Evolutionary conservation across 2,329 filamentous ascomycete genomes (phyloP), one percentile per base, ranked within the genome.

Genomic region (Sclerotinia trifoliorum): DNA sequence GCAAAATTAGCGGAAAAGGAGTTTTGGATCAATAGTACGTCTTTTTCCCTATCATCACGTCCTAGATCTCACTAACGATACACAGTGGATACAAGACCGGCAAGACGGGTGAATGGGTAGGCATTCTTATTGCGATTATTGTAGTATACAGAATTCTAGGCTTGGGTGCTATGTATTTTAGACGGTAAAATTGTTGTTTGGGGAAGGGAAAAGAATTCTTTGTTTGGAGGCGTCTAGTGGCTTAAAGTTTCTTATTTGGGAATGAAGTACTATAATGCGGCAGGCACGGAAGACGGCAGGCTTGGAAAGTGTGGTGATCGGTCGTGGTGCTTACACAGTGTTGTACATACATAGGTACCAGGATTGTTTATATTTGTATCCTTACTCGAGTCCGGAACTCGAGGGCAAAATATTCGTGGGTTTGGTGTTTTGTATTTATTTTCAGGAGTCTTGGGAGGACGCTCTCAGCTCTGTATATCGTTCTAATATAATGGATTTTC

Each of bases 51-150:
- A 3, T 39, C 10, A n/a, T 32, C n/a, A 26, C 11, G 7, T n/a
- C 39, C 62, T 56, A 54, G 21, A 32, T 26, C n/a, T 15, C 32
- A 67, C 58, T 67, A 46, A 67, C 26, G 1, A 48, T 29, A 7
- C 13, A 26, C 24, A 67, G 65, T 77, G 89, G 88, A 0, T 94
- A 93, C 78, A 79, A 83, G 11, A 85, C 84, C 3, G 88, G 86
- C 0, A 80, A 84, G 68, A 85, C 84, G 39, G 89, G 87, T 3
- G 84, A 86, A 75, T 91, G 91, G 83, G 86, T 92, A 26, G 92
- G 92, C 0, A 94, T 94, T 73, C 83, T 94, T 81, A 76, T 96
- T 64, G 87, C 83, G 3, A 96, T 96, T 71, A 89, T 93, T 73
- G 80, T 85, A 19, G 92, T 86, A 0, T 94, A 94, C 80, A 81